Evolutionary conservation across 192 early-diverging fungal genomes (phyloP).

Genomic region (Allomyces macrogynus): DNA sequence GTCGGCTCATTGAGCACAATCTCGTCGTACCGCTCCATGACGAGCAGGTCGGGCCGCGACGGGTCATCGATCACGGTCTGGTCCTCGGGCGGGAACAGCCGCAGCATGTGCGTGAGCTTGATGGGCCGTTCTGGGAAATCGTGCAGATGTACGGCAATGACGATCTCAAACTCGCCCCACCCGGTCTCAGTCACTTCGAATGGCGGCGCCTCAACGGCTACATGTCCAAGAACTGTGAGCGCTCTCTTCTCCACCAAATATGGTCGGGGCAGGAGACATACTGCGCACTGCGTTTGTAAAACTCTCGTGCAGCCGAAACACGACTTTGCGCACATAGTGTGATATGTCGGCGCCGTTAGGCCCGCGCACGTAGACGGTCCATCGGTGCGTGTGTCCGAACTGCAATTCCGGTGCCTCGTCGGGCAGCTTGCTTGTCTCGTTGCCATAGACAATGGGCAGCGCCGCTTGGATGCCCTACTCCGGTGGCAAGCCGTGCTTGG

Average conservation of each 20-base stretch:
- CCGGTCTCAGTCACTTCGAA: conserved; percentile 90
- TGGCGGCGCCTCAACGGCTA: conserved; percentile 59
- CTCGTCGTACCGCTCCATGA: conserved; percentile 43
- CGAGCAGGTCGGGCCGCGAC: too few relatives aligned
- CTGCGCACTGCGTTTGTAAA: conserved; percentile 52
- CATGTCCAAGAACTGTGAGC: background rate
- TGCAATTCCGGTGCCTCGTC: conserved; percentile 35
- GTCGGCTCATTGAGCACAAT: conserved; percentile 53
- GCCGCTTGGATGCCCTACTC: conserved; percentile 37
- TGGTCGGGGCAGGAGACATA: conserved; percentile 8
- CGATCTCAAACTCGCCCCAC: conserved; percentile 98
- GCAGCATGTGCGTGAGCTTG: conserved; percentile 69
- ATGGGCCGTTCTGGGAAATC: conserved; percentile 55
- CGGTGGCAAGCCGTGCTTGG: too few relatives aligned
- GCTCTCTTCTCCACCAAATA: background rate
- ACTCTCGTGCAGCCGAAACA: conserved; percentile 89
- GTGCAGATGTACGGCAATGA: conserved; percentile 75
- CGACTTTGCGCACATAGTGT: conserved; percentile 67
- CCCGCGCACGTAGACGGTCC: conserved; percentile 81
- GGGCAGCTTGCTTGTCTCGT: conserved; percentile 48
- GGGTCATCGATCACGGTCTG: conserved; percentile 48
- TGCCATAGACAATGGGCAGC: conserved; percentile 74
- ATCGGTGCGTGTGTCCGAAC: conserved; percentile 82
- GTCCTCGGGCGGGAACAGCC: conserved; percentile 51
- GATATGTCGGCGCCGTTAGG: conserved; percentile 71